A percentile compares a stretch with the other conserved stretches of the same genome.
Conservation (phyloP, 1,284 basidiomycete species). For the Laetiporus sulphureus region DNA sequence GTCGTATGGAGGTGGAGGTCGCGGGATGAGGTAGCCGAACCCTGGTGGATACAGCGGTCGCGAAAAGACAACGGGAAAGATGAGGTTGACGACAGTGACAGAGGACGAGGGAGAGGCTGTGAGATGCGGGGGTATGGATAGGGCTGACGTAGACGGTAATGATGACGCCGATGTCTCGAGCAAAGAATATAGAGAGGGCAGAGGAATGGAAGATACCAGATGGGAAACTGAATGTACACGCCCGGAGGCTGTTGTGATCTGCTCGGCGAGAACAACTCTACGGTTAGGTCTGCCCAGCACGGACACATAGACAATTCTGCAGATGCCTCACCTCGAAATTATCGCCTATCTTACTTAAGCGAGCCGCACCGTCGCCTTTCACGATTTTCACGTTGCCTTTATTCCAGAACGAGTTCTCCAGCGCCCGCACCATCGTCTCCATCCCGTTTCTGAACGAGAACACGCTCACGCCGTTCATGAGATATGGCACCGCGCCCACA, state of each 20-base stretch:
- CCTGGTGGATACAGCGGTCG: slow-evolving; percentile 66
- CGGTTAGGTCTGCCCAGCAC: neutral
- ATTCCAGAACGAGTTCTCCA: slow-evolving; percentile 43
- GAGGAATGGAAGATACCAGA: slow-evolving; percentile 65
- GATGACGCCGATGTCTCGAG: slow-evolving; percentile 28
- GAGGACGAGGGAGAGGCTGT: slow-evolving; percentile 54
- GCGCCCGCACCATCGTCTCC: slow-evolving; percentile 53
- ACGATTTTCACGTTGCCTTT: slow-evolving; percentile 56
- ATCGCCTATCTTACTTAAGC: too few relatives aligned
- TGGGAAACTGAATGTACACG: slow-evolving; percentile 43
- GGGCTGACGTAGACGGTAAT: slow-evolving; percentile 7
- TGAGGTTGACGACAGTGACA: slow-evolving; percentile 68
- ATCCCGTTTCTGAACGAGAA: slow-evolving; percentile 82
- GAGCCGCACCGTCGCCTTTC: slow-evolving; percentile 33
- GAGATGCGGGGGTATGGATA: slow-evolving; percentile 36
- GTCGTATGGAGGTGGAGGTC: slow-evolving; percentile 53
- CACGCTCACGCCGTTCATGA: slow-evolving; percentile 60
- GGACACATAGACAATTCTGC: neutral
- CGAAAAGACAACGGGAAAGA: slow-evolving; percentile 52
- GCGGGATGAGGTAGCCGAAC: slow-evolving; percentile 93
- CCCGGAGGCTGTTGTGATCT: slow-evolving; percentile 39
- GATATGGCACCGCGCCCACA: slow-evolving; percentile 43
- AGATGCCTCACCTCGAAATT: too few relatives aligned
- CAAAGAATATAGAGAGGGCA: slow-evolving; percentile 55
- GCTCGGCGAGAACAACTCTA: neutral